Evolutionary conservation across 257 asterid species (phyloP).

Genomic region (Solanum corneliomulleri): DNA sequence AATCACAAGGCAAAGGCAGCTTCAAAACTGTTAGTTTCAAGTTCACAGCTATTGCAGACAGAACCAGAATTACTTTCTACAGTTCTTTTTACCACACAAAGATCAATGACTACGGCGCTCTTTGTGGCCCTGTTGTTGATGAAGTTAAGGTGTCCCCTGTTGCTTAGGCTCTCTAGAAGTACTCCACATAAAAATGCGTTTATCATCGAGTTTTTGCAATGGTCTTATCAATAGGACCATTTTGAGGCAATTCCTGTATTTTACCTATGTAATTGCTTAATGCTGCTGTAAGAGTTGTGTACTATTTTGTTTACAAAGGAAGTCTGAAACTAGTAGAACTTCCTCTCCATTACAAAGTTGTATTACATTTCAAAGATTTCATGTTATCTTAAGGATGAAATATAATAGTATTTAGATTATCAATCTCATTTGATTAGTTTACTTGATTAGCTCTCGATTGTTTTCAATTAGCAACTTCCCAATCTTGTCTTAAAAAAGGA

Average conservation of each 20-base stretch:
- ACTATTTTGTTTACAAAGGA: not conserved
- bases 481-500: not conserved
- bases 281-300: not conserved
- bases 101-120: constrained; percentile 42
- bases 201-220: not conserved
- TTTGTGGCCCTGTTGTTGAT: constrained; percentile 86
- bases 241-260: not conserved
- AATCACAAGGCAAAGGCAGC: constrained; percentile 49
- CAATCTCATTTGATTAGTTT: not conserved
- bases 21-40: constrained; percentile 33
- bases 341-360: not conserved
- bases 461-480: not conserved
- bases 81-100: constrained; percentile 77
- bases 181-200: not conserved
- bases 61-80: constrained; percentile 72
- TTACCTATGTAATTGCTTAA: not conserved
- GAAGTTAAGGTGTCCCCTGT: constrained; percentile 41
- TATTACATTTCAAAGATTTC: not conserved
- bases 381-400: not conserved
- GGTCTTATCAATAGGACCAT: not conserved
- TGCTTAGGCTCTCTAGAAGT: constrained; percentile 10
- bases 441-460: not conserved
- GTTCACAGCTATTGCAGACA: constrained; percentile 39
- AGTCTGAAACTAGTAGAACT: not conserved
- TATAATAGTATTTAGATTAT: not conserved